These are phyloP conservation scores for Cyclotella distinguenda DNA, from an alignment of 108 stramenopile species.

Conservation along the genomic window DNA sequence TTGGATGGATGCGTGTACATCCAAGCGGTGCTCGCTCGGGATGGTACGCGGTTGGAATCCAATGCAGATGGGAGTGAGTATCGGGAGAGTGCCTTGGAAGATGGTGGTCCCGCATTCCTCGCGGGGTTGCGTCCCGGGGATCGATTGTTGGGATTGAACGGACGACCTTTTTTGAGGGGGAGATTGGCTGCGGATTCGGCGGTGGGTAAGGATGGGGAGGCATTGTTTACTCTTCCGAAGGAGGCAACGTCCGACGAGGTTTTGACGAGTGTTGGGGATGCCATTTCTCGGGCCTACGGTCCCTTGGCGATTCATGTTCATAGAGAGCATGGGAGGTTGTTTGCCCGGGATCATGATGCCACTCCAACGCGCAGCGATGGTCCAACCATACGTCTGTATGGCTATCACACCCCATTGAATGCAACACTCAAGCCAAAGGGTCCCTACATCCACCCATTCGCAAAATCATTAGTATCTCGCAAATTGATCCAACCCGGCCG, in stretches of 20 bases:
- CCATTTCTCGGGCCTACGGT: conserved; percentile 19
- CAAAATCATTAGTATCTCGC: conserved; percentile 46
- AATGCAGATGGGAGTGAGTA: neutral
- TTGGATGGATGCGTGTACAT: conserved; percentile 48
- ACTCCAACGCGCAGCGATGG: neutral
- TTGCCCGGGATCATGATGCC: neutral
- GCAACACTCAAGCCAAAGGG: conserved; percentile 19
- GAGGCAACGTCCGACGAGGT: conserved; percentile 46
- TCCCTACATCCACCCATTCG: conserved; percentile 61
- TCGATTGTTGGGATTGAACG: conserved; percentile 75
- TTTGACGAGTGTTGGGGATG: conserved; percentile 37
- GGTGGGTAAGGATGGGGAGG: neutral
- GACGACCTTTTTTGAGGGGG: conserved; percentile 48
- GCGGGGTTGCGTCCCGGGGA: conserved; percentile 67
- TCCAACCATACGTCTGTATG: neutral
- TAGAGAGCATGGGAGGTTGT: neutral
- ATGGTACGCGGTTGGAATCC: conserved; percentile 37
- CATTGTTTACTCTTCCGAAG: conserved; percentile 6
- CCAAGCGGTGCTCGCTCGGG: conserved; percentile 40
- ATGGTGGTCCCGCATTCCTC: conserved; percentile 51
- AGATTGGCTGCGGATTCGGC: conserved; percentile 1
- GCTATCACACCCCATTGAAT: neutral
- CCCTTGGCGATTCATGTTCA: conserved; percentile 38
- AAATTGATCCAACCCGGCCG: conserved; percentile 32
- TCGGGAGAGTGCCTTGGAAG: neutral